These are phyloP conservation scores for Naganishia sp. DNA, from an alignment of 1,284 basidiomycete genomes.

Conservation along the genomic window DNA sequence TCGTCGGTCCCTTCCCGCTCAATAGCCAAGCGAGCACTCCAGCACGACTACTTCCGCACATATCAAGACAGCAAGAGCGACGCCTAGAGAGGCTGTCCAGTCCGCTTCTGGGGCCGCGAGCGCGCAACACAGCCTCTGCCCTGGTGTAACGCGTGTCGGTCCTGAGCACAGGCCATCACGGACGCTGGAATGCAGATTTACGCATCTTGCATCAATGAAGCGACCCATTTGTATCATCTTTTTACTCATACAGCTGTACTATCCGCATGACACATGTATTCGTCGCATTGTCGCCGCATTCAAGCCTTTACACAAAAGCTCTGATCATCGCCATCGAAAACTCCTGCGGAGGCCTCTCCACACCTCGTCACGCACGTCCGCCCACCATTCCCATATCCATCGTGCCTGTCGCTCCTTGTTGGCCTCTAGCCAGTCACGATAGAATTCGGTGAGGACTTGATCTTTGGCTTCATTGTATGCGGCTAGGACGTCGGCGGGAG, in stretches of 20 bases:
- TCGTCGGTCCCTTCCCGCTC: conserved; percentile 29
- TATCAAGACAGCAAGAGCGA: conserved; percentile 39
- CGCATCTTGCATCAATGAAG: neutral
- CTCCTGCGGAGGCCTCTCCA: conserved; percentile 23
- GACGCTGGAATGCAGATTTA: neutral
- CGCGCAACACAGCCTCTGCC: neutral
- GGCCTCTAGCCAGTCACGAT: conserved; percentile 33
- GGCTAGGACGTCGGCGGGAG: conserved; percentile 4
- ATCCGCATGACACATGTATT: conserved; percentile 26
- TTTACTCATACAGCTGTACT: conserved; percentile 17
- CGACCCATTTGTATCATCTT: conserved; percentile 13
- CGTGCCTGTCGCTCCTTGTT: conserved; percentile 26
- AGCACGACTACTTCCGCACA: conserved; percentile 76
- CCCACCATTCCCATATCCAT: conserved; percentile 34
- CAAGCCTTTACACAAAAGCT: too few relatives aligned
- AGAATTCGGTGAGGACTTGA: conserved; percentile 28
- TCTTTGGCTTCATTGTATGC: conserved; percentile 17
- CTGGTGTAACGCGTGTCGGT: neutral
- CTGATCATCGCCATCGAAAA: conserved; percentile 4
- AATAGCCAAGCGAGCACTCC: conserved; percentile 78
- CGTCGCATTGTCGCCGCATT: neutral
- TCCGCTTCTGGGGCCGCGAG: too few relatives aligned
- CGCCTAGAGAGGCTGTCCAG: conserved; percentile 1
- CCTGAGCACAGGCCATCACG: neutral
- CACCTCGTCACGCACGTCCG: conserved; percentile 29